Percentiles rank a stretch among this genome's conserved stretches.
These are phyloP conservation scores for Neonectria magnoliae DNA, from an alignment of 2,329 filamentous ascomycete species.

Conservation along the genomic window DNA sequence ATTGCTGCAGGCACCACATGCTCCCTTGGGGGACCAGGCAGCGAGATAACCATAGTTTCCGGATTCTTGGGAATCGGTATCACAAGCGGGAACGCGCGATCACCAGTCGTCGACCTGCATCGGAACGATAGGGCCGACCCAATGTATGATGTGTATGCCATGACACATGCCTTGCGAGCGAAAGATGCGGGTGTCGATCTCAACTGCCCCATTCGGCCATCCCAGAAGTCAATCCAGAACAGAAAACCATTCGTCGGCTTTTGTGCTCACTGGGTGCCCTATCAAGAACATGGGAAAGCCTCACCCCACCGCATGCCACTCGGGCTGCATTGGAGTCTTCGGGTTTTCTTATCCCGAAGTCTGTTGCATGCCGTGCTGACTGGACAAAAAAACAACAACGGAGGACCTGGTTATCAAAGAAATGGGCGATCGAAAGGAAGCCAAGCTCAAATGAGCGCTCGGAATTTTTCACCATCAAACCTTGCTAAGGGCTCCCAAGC, in stretches of 20 bases:
- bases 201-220: background rate
- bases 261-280: background rate
- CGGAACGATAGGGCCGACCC: slow-evolving; percentile 26
- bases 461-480: background rate
- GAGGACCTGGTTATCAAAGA: background rate
- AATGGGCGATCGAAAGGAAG: background rate
- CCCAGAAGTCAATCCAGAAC: background rate
- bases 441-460: background rate
- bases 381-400: background rate
- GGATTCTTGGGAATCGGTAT: slow-evolving; percentile 32
- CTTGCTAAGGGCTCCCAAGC: background rate
- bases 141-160: slow-evolving; percentile 11
- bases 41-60: slow-evolving; percentile 30
- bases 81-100: slow-evolving; percentile 26
- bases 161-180: slow-evolving; percentile 19
- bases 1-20: slow-evolving; percentile 10
- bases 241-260: background rate
- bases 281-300: background rate
- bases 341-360: background rate
- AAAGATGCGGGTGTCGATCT: slow-evolving; percentile 17
- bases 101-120: slow-evolving; percentile 22
- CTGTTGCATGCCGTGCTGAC: background rate
- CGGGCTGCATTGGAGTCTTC: slow-evolving; percentile 3
- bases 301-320: background rate
- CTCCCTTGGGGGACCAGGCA: slow-evolving; percentile 20